Base-by-base conservation (phyloP, 257 asterid species). In the Solanum chilense region DNA sequence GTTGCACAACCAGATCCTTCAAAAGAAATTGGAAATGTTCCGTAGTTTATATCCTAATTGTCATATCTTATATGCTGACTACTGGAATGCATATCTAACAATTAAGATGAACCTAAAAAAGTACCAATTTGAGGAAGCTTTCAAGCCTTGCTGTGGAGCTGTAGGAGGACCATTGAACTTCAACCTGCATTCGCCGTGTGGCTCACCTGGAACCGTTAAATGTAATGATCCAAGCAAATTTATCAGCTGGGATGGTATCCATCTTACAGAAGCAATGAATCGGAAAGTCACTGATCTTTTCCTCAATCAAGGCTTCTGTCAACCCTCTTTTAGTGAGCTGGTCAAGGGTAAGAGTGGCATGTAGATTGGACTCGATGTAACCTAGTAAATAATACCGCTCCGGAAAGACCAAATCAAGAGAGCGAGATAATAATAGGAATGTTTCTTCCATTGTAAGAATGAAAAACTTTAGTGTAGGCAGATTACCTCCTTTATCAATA, bases 191-290 rank as follows among this genome's bases (percentile, higher is more conserved):
- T 29, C 29, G 0, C 35, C 77, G 14, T 89, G 90, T 58, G 92
- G 92, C 33, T 85, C 93, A 23, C 62, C 88, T 1, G 84, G 85
- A 27, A 47, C 92, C 1, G 60, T 91, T 58, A 81, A 35, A 47
- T 92, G 94, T 83, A 82, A 75, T 45, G 84, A 92, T 86, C 89
- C 92, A 3, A 71, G 60, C 18, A 86, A 90, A 21, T 85, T 70
- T 83, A 89, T 91, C 23, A 90, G 80, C 81, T 91, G 92, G 91
- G 93, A 91, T 16, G 92, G 93, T 1, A 70, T 90, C 75, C 92
- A 90, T 86, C 91, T 90, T 70, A 90, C 93, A 3, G 92, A 89
- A 82, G 85, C 90, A 20, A 90, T 91, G 94, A 86, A 92, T 52
- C 66, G 71, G 86, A 88, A 92, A 47, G 44, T 91, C 23, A 58